These are phyloP conservation scores for Rhodomyrtus tomentosa DNA, from an alignment of 345 rosid genomes.

Conservation along the genomic window DNA sequence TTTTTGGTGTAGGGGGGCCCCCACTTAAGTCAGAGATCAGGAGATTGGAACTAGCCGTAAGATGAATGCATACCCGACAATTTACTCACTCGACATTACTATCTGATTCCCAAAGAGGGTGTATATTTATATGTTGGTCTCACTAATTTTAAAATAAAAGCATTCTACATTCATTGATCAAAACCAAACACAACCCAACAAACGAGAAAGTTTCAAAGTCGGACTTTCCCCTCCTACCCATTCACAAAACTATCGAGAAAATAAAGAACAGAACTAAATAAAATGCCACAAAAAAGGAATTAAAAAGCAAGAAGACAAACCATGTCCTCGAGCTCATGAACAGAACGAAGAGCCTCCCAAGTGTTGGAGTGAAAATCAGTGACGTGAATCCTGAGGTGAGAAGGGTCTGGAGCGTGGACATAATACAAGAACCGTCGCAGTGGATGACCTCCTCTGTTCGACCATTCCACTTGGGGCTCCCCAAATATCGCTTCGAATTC, in stretches of 20 bases:
- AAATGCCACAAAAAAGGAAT: neutral
- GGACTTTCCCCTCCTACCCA: rapidly evolving
- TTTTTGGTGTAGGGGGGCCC: too few relatives aligned
- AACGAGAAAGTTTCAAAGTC: neutral
- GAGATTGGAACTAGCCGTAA: neutral
- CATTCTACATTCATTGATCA: neutral
- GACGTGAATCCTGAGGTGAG: constrained; percentile 38
- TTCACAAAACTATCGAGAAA: neutral
- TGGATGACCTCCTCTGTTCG: constrained; percentile 16
- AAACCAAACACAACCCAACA: neutral
- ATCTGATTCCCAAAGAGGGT: neutral
- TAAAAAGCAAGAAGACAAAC: constrained; percentile 5
- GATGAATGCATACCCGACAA: neutral
- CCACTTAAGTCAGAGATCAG: neutral
- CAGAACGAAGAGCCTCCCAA: constrained; percentile 57
- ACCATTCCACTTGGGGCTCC: constrained; percentile 49
- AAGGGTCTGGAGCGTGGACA: constrained; percentile 54
- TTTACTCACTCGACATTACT: neutral
- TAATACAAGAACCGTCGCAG: constrained; percentile 50
- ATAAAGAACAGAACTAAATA: neutral
- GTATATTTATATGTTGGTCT: neutral
- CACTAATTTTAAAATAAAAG: neutral
- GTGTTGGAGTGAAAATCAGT: constrained; percentile 51
- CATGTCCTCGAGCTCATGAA: constrained; percentile 74
- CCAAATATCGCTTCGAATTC: constrained; percentile 54